Percentiles rank a stretch among this genome's conserved stretches.
phyloP scores from a whole-genome alignment of 2,329 filamentous ascomycete species.

The Alternaria viburni region DNA sequence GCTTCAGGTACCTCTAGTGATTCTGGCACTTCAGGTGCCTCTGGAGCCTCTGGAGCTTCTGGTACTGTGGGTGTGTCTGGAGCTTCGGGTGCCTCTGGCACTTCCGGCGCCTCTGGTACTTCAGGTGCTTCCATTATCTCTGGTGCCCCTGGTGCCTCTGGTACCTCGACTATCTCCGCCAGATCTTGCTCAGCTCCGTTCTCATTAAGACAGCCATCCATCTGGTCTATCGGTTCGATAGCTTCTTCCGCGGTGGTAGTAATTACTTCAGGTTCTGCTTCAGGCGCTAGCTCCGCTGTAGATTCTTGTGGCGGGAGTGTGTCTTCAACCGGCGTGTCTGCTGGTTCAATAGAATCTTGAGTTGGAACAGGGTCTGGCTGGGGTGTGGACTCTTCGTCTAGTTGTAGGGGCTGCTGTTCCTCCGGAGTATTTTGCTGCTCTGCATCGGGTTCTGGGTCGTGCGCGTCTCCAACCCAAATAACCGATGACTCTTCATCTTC shows the following conservation, averaged over 20 bases:
- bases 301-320: neutral
- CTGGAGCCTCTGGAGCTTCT: neutral
- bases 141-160: neutral
- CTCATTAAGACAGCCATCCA: neutral
- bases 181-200: conserved; percentile 3
- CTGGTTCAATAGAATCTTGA: neutral
- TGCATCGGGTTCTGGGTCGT: conserved; percentile 8
- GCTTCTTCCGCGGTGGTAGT: neutral
- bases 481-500: neutral
- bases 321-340: neutral
- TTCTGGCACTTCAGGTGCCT: neutral
- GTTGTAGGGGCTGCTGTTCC: neutral
- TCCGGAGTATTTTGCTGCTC: neutral
- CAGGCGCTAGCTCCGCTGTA: neutral
- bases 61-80: neutral
- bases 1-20: neutral
- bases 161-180: neutral
- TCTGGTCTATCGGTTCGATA: neutral
- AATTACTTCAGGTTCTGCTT: neutral
- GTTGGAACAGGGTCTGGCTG: neutral
- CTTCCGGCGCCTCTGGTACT: neutral
- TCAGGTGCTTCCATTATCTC: neutral
- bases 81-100: neutral
- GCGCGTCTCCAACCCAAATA: conserved; percentile 9
- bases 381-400: conserved; percentile 2